phyloP scores from a whole-genome alignment of 2,329 filamentous ascomycete species.

The Akanthomyces uredinophilus region DNA sequence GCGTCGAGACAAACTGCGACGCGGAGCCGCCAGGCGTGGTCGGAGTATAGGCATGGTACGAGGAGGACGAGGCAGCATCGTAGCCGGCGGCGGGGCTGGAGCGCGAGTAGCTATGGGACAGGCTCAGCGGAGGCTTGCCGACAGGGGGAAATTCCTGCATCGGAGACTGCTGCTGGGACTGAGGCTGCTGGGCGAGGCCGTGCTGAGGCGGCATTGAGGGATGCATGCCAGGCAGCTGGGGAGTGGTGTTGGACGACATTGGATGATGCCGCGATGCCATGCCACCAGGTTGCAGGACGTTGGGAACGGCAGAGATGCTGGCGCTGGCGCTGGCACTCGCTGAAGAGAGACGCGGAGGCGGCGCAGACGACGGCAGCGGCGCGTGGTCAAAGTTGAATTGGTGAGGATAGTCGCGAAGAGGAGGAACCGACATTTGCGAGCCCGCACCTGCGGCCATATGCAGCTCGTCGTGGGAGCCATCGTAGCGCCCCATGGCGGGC shows the following conservation, averaged over 20 bases:
- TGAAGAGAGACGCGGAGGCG: constrained; percentile 25
- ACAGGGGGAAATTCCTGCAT: constrained; percentile 58
- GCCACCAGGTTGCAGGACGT: constrained; percentile 54
- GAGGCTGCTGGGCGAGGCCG: constrained; percentile 31
- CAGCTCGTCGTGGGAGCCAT: constrained; percentile 43
- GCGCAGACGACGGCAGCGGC: constrained; percentile 32
- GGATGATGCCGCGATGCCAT: constrained; percentile 30
- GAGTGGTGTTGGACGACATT: constrained; percentile 40
- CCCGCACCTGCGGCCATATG: constrained; percentile 46
- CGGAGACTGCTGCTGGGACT: constrained; percentile 31
- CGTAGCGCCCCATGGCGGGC: constrained; percentile 19
- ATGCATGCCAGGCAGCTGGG: constrained; percentile 44
- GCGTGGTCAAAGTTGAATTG: constrained; percentile 49
- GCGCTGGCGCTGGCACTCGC: constrained; percentile 11
- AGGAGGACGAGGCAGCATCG: constrained; percentile 49
- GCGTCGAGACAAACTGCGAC: constrained; percentile 61
- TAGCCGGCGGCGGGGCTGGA: constrained; percentile 69
- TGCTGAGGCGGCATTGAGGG: constrained; percentile 29
- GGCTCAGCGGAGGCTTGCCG: constrained; percentile 59
- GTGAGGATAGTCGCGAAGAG: constrained; percentile 41
- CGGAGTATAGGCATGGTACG: constrained; percentile 52
- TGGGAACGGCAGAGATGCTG: constrained; percentile 42
- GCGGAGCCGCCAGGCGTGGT: constrained; percentile 59
- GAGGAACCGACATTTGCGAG: constrained; percentile 37
- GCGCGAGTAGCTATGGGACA: constrained; percentile 73